These are phyloP conservation scores for Yamadazyma nakazawae DNA, from an alignment of 805 yeast species.

Conservation along the genomic window DNA sequence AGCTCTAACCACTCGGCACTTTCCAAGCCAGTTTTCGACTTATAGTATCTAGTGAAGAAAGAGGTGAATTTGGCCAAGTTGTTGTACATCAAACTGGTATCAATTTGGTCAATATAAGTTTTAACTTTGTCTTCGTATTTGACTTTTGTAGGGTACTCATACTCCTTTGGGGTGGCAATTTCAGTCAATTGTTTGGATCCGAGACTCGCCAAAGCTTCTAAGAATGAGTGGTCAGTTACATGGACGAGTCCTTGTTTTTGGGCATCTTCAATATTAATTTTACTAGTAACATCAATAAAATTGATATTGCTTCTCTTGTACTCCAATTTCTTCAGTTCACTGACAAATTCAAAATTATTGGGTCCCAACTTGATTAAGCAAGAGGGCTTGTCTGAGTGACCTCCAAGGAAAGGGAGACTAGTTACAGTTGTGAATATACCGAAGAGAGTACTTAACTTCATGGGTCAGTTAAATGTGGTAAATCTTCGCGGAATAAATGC, in stretches of 20 bases:
- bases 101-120: constrained; percentile 42
- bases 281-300: constrained; percentile 64
- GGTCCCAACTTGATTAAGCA: constrained; percentile 35
- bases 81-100: constrained; percentile 44
- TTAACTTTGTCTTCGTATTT: constrained; percentile 37
- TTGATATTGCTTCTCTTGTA: constrained; percentile 43
- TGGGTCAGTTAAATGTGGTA: neutral
- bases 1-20: constrained; percentile 68
- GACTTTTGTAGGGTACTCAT: constrained; percentile 52
- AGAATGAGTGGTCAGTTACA: constrained; percentile 1
- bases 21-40: constrained; percentile 64
- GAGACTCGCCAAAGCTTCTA: constrained; percentile 3
- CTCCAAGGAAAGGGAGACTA: constrained; percentile 12
- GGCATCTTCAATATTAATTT: constrained; percentile 30
- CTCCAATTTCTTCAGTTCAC: constrained; percentile 34
- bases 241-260: constrained; percentile 20
- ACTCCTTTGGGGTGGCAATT: constrained; percentile 21
- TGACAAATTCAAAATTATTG: constrained; percentile 25
- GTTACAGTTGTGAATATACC: constrained; percentile 1
- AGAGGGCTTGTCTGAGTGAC: neutral
- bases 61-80: constrained; percentile 63
- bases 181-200: constrained; percentile 26
- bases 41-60: constrained; percentile 75
- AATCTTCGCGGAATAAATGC: no score
- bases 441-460: neutral